These are phyloP conservation scores for Dioscorea dumetorum DNA, from an alignment of 106 monocot genomes.

Conservation along the genomic window DNA sequence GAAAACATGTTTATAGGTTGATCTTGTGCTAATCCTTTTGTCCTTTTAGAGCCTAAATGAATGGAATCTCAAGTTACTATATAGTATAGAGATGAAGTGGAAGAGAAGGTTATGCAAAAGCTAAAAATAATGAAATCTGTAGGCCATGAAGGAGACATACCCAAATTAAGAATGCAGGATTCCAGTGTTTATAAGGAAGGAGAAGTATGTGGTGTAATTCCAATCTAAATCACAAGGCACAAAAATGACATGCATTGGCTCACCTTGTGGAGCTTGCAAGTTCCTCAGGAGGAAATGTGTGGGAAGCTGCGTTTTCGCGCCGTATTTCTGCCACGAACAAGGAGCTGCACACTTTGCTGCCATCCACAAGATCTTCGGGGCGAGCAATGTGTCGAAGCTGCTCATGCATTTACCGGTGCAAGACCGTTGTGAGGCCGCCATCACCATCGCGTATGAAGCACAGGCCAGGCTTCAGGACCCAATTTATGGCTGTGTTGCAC, in stretches of 20 bases:
- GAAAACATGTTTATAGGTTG: slow-evolving; percentile 11
- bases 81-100: slow-evolving; percentile 21
- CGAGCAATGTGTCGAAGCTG: slow-evolving; percentile 88
- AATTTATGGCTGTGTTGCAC: slow-evolving; percentile 46
- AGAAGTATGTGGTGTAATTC: not conserved
- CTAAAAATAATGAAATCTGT: slow-evolving; percentile 40
- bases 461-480: slow-evolving; percentile 82
- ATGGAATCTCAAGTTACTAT: slow-evolving; percentile 16
- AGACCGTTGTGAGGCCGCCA: slow-evolving; percentile 73
- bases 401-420: slow-evolving; percentile 61
- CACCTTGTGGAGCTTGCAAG: slow-evolving; percentile 96
- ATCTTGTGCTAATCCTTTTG: not conserved
- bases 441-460: slow-evolving; percentile 76
- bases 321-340: slow-evolving; percentile 93
- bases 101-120: slow-evolving; percentile 9
- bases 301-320: slow-evolving; percentile 76
- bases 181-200: slow-evolving; percentile 26
- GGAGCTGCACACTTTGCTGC: slow-evolving; percentile 87
- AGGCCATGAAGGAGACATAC: slow-evolving; percentile 47
- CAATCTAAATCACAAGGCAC: not conserved
- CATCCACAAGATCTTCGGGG: slow-evolving; percentile 88
- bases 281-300: slow-evolving; percentile 88
- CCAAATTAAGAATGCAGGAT: slow-evolving; percentile 37
- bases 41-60: slow-evolving; percentile 6
- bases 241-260: slow-evolving; percentile 73